Evolutionary conservation across 1,284 basidiomycete species (phyloP), one percentile per base, ranked within the genome.

Genomic region (Salmacisia buchloeana): DNA sequence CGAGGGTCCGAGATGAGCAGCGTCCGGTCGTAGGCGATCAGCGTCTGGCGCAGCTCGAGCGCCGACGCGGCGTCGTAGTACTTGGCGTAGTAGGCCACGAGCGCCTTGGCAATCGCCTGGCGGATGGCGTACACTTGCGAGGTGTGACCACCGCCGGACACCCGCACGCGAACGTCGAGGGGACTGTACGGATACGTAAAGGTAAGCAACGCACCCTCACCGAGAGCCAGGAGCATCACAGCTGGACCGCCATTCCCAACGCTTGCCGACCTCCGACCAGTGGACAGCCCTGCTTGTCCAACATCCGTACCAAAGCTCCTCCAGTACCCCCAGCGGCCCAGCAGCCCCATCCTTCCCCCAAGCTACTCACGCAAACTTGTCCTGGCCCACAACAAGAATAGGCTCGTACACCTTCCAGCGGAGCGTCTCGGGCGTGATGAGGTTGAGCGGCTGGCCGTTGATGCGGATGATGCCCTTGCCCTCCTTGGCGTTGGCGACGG

Each of bases 121-220:
- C 96, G 92, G 83, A 98, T 92, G 72, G 96, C 96, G 84, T 98
- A 99, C 72, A 98, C 86, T 83, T 98, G 96, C 68, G 94, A 97
- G 70, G 92, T 94, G 85, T 97, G 94, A 83, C 96, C 96, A 87
- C 96, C 96, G 84, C 96, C 96, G 83, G 94, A 94, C 74, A 97
- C 96, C 64, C 94, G 91, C 66, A 98, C 91, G 76, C 94, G 92
- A 83, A 99, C 94, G 84, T 99, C 94, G 78, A 98, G 74, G 52
- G 72, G 74, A 64, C 77, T 78, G 68, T 41, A 18, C 18, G 35
- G 33, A 21, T 15, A 5, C 18, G 41, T 4, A 59, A 33, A 52
- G 6, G 4, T n/a, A 12, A 52, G n/a, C 21, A 1, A 7, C 3
- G 1, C 27, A 15, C 9, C 25, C 15, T 46, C 9, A 46, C 21